phyloP scores from a whole-genome alignment of 257 asterid species.

The Gentiana dahurica region DNA sequence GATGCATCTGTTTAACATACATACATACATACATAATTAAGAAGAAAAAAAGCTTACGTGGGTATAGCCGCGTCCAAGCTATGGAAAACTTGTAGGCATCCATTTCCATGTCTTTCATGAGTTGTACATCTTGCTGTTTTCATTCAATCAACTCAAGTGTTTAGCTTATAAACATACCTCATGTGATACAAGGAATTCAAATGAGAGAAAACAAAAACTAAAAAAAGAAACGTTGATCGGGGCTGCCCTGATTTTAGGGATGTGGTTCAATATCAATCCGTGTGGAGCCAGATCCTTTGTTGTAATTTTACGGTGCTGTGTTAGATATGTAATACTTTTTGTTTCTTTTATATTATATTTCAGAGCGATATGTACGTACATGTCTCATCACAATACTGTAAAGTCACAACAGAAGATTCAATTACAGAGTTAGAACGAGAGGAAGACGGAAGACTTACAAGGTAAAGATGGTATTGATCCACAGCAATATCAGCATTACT shows the following conservation, averaged over 20 bases:
- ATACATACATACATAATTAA: too few species aligned
- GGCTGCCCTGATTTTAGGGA: too few species aligned
- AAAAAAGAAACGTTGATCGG: not conserved
- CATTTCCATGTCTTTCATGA: constrained; percentile 85
- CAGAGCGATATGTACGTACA: too few species aligned
- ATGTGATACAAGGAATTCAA: not conserved
- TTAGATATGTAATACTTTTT: too few species aligned
- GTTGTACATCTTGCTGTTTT: constrained; percentile 58
- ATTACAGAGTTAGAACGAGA: too few species aligned
- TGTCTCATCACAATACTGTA: too few species aligned
- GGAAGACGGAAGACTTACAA: constrained; percentile 21
- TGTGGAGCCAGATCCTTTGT: too few species aligned
- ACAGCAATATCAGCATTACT: constrained; percentile 77
- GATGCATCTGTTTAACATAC: constrained; percentile 47
- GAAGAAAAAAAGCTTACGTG: constrained; percentile 35
- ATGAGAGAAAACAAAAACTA: too few species aligned
- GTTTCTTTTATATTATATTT: too few species aligned
- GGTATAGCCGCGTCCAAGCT: constrained; percentile 86
- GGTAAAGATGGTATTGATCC: constrained; percentile 67
- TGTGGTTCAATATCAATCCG: too few species aligned
- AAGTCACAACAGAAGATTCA: too few species aligned
- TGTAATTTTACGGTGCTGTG: too few species aligned
- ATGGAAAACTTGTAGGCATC: constrained; percentile 91
- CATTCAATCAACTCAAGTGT: not conserved
- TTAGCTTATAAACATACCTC: not conserved